Evolutionary conservation across 2,329 filamentous ascomycete genomes (phyloP).

Genomic region (Fusarium sp.): DNA sequence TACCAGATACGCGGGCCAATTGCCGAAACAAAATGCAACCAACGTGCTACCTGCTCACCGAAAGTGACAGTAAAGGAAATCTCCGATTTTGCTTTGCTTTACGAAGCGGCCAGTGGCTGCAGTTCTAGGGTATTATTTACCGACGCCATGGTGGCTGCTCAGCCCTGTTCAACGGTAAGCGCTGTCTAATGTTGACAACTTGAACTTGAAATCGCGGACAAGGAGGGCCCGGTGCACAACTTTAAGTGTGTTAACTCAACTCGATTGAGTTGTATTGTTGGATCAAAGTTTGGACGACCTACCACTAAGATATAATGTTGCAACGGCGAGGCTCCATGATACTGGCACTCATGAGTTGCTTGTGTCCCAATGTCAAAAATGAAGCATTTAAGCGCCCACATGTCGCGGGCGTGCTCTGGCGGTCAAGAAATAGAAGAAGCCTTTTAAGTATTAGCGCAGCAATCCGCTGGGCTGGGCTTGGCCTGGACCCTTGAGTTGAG

Average conservation of each 20-base stretch:
- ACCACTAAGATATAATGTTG: not conserved
- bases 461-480: conserved; percentile 17
- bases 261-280: not conserved
- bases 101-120: not conserved
- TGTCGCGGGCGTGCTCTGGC: not conserved
- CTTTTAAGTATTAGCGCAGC: conserved; percentile 15
- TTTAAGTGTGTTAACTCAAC: not conserved
- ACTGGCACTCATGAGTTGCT: not conserved
- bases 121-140: conserved; percentile 2
- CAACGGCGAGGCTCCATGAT: not conserved
- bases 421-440: conserved; percentile 28
- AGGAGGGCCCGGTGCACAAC: not conserved
- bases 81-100: conserved; percentile 8
- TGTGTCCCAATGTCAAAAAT: not conserved
- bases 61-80: conserved; percentile 10
- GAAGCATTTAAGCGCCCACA: conserved; percentile 10
- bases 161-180: conserved; percentile 33
- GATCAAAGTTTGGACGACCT: conserved; percentile 15
- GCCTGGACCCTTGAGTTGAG: conserved; percentile 31
- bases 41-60: conserved; percentile 7
- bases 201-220: not conserved
- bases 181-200: not conserved
- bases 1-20: not conserved
- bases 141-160: conserved; percentile 35
- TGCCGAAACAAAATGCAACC: conserved; percentile 12